Evolutionary conservation across 495 filamentous ascomycete species (phyloP), one percentile per base, ranked within the genome.

Genomic region (Entonaema liquescens): DNA sequence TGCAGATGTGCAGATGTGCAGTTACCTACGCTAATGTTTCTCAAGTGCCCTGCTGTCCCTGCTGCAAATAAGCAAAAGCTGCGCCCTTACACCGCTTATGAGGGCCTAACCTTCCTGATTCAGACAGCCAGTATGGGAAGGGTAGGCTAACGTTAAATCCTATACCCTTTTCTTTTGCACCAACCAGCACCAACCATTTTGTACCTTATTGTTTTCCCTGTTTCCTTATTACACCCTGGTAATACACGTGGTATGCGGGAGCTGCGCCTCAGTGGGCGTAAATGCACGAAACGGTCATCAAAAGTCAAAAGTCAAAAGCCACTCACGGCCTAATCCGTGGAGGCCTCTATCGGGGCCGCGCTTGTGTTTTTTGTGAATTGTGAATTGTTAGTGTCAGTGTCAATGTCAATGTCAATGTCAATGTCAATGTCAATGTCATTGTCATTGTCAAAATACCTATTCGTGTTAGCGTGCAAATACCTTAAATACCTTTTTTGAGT

Each of bases 1-100:
- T 23, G 19, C 17, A 21, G 54, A n/a, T n/a, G n/a, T n/a, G 31
- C 42, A 47, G 21, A 47, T 13, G 42, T 23, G 19, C 17, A 21
- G 54, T 57, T 57, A 57, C 33, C 31, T n/a, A n/a, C n/a, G n/a
- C n/a, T 57, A 23, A 57, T 57, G 29, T 19, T 38, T 47, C 3
- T 8, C 42, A 9, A 19, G 8, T 17, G 6, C 5, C 40, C 40
- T 19, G n/a, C 42, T 0, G 42, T 17, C 19, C 42, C 42, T 35
- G 33, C 54, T 57, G 54, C 54, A 57, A 57, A 57, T 57, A 57
- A 57, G 54, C 54, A 28, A 47, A 47, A 8, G 64, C 69, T 72
- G 64, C 64, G 69, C 69, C 69, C 19, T 54, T 68, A 67, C 64
- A 72, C 69, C 69, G 69, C 69, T 67, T 72, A 9, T 21, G 1